These are phyloP conservation scores for Theobroma grandiflorum DNA, from an alignment of 441 rosid species.

Conservation along the genomic window DNA sequence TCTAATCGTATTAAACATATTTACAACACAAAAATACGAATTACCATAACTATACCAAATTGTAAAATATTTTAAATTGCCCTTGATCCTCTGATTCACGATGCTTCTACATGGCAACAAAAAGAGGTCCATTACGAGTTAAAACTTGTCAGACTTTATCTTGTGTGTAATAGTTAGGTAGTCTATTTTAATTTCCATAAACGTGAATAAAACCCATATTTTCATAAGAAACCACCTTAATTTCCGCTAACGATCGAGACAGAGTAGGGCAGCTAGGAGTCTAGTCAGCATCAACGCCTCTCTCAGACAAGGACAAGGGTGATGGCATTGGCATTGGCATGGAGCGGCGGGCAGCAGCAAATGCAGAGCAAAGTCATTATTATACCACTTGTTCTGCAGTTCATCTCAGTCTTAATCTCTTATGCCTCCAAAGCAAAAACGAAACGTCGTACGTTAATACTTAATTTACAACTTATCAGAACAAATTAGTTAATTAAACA, in stretches of 20 bases:
- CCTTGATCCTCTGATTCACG: too few species aligned
- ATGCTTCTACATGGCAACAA: too few species aligned
- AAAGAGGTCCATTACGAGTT: too few species aligned
- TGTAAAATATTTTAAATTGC: too few species aligned
- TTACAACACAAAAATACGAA: too few species aligned
- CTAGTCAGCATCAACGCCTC: constrained; percentile 1
- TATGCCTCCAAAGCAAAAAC: neutral
- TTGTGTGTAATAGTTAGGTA: neutral
- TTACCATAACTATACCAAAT: too few species aligned
- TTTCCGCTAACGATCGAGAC: neutral
- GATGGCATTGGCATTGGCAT: neutral
- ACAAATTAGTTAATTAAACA: neutral
- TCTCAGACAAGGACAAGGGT: neutral
- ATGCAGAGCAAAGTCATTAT: neutral
- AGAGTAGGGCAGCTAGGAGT: constrained; percentile 7
- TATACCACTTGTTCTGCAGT: too few species aligned
- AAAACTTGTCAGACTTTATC: too few species aligned
- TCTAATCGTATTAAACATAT: too few species aligned
- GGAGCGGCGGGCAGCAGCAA: neutral
- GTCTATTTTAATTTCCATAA: too few species aligned
- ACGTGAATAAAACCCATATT: neutral
- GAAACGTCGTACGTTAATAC: constrained; percentile 33
- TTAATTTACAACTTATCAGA: neutral
- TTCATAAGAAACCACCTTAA: neutral
- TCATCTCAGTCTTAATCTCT: too few species aligned